Conservation (phyloP, 768 basidiomycete species). For the Lepiota venenata region DNA sequence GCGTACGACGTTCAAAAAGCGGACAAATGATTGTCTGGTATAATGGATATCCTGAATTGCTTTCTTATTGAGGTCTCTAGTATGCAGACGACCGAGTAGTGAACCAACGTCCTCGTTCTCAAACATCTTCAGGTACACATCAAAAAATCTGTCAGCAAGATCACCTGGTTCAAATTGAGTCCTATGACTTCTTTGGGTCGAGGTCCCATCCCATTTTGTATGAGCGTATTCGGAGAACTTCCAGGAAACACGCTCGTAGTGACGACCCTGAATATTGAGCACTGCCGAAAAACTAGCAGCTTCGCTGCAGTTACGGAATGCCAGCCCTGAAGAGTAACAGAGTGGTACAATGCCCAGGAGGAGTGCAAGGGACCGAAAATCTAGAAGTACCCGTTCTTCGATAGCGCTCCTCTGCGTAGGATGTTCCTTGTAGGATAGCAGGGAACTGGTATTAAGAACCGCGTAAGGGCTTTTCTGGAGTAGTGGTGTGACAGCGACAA, state of each 20-base stretch:
- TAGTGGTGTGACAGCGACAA: constrained; percentile 35
- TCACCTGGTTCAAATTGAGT: constrained; percentile 13
- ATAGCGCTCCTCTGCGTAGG: constrained; percentile 5
- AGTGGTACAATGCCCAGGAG: neutral
- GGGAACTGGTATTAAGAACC: constrained; percentile 39
- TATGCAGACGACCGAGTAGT: neutral
- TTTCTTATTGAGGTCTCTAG: constrained; percentile 1
- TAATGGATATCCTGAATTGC: constrained; percentile 35
- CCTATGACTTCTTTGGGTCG: neutral
- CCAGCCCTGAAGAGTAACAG: constrained; percentile 4
- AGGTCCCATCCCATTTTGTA: neutral
- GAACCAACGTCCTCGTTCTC: constrained; percentile 28
- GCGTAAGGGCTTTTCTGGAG: constrained; percentile 26
- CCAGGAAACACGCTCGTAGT: constrained; percentile 6
- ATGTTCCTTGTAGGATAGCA: constrained; percentile 22
- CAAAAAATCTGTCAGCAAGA: constrained; percentile 36
- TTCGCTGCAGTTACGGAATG: constrained; percentile 5
- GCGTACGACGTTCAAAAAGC: constrained; percentile 39
- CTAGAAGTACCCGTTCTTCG: constrained; percentile 7
- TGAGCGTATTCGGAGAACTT: constrained; percentile 3
- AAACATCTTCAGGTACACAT: constrained; percentile 44
- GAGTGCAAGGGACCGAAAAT: constrained; percentile 13
- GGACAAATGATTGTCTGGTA: constrained; percentile 43
- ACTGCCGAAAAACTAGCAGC: neutral
- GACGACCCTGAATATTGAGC: neutral